Evolutionary conservation across 176 grass and related monocot genomes (phyloP), one percentile per base, ranked within the genome.

Genomic region (Phragmites australis): DNA sequence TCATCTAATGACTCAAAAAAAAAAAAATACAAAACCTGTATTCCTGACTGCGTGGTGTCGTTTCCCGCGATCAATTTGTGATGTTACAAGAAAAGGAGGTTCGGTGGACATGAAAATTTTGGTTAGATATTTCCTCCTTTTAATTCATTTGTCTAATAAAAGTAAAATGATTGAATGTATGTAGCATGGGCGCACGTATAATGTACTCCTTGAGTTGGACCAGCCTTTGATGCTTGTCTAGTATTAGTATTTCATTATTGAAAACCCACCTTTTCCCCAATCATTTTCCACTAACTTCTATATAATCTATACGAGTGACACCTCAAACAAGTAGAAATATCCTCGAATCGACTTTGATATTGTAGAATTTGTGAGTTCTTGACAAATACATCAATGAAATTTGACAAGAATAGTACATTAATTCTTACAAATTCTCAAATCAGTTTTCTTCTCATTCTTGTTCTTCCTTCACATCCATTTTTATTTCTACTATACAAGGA

Each of bases 201-300:
- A 71, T 83, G 71, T 65, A 75, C 4, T 54, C 2, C 12, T 44
- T 53, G 53, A 80, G 70, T 54, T 75, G 87, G 87, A 68, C 70
- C 45, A 81, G 74, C 65, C 46, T 47, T 26, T 45, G 76, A 42
- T 80, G 76, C 44, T 42, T 23, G 11, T 61, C 52, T 54, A 75
- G 76, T 58, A 75, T 69, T 32, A 41, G 54, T 14, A 27, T 40
- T 64, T 62, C 29, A 69, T 53, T 51, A 67, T 23, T 61, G 25
- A 61, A 51, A 73, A 62, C 15, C 44, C 17, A 85, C 18, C 75
- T 78, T 66, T 79, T 13, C 62, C 46, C 76, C 67, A 81, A 76
- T 89, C 37, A 81, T 89, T 17, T 29, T 47, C 52, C 64, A 71
- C 27, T 64, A 39, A 69, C 31, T 54, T 55, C 1, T 53, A 22